These are phyloP conservation scores for Venturia asperata DNA, from an alignment of 2,329 filamentous ascomycete genomes.

Conservation along the genomic window DNA sequence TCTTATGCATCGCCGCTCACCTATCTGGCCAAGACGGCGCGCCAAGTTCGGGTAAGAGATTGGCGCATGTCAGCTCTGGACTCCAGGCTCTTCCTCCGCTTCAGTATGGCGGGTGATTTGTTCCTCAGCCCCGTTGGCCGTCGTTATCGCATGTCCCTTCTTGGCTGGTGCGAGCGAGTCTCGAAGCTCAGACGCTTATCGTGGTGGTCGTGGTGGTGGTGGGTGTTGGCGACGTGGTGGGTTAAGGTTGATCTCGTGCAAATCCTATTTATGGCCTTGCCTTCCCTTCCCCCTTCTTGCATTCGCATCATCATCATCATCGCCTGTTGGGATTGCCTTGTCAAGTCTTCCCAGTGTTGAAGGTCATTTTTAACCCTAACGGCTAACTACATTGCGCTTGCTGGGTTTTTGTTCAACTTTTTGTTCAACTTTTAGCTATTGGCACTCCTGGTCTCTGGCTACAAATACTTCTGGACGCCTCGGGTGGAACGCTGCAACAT, in stretches of 20 bases:
- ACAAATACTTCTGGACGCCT: neutral
- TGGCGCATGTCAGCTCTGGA: neutral
- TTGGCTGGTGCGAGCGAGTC: neutral
- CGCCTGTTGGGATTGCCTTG: neutral
- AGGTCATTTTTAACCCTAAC: neutral
- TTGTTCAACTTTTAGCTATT: neutral
- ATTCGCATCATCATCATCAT: neutral
- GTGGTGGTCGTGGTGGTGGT: too few species aligned
- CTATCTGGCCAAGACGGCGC: neutral
- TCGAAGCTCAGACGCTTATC: neutral
- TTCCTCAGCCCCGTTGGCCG: neutral
- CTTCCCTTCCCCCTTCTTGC: neutral
- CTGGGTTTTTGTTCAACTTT: too few species aligned
- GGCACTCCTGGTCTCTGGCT: neutral
- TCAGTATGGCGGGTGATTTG: neutral
- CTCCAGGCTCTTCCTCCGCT: neutral
- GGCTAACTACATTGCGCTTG: constrained; percentile 3
- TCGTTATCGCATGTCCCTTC: neutral
- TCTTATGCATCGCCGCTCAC: neutral
- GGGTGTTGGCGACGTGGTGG: too few species aligned
- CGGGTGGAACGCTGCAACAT: too few species aligned
- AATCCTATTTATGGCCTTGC: neutral
- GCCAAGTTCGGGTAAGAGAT: neutral
- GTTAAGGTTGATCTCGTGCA: neutral
- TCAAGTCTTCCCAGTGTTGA: neutral